Evolutionary conservation across 768 basidiomycete species (phyloP).

Genomic region (Lentinula edodes): DNA sequence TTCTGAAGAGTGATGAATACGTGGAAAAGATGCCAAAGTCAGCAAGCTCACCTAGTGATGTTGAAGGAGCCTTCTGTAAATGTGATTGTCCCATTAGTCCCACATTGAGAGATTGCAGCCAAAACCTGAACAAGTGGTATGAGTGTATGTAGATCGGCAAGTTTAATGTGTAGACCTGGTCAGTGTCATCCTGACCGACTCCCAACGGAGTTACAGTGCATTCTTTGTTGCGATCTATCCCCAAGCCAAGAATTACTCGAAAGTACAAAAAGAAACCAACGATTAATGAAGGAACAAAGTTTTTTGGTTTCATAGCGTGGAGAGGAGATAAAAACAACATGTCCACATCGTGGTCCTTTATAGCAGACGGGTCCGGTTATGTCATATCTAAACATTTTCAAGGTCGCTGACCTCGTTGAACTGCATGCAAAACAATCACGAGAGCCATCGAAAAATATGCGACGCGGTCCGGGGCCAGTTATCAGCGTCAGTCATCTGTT

Average conservation of each 20-base stretch:
- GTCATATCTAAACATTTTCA: neutral
- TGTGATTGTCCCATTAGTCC: conserved; percentile 38
- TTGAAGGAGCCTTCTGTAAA: conserved; percentile 43
- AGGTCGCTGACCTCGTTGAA: neutral
- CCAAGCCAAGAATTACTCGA: neutral
- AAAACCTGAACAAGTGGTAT: conserved; percentile 29
- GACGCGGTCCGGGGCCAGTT: neutral
- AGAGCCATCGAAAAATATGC: neutral
- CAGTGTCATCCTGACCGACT: conserved; percentile 19
- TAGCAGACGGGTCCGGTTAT: neutral
- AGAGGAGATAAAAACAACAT: neutral
- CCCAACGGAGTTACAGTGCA: conserved; percentile 16
- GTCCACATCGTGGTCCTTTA: neutral
- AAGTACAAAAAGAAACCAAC: neutral
- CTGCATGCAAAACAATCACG: neutral
- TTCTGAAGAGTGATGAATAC: conserved; percentile 23
- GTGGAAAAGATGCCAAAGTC: neutral
- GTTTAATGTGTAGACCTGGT: conserved; percentile 10
- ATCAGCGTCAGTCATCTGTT: neutral
- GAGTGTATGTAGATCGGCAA: too few relatives aligned
- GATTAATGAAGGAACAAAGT: neutral
- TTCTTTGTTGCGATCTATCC: neutral
- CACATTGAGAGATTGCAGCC: conserved; percentile 42
- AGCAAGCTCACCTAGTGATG: conserved; percentile 37
- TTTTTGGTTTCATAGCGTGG: neutral